Evolutionary conservation across 345 rosid species (phyloP).

Genomic region (Rhizophora mangle): DNA sequence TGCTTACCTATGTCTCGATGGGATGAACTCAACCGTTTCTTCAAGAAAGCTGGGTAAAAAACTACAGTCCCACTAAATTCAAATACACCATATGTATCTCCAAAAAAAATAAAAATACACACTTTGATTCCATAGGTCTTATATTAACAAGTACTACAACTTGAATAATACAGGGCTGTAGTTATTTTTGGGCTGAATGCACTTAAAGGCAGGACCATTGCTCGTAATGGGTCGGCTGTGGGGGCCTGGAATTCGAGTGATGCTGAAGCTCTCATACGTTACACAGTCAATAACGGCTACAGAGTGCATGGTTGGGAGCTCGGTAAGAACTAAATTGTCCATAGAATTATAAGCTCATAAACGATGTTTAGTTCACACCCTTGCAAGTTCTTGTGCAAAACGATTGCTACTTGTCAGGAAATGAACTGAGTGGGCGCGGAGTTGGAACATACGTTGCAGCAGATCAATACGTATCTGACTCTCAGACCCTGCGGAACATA

Average conservation of each 20-base stretch:
- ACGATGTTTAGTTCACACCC: no score
- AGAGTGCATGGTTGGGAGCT: constrained; percentile 50
- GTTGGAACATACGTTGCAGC: constrained; percentile 32
- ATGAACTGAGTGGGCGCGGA: constrained; percentile 49
- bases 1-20: constrained; percentile 64
- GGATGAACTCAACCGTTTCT: constrained; percentile 60
- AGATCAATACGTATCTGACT: constrained; percentile 42
- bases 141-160: background rate
- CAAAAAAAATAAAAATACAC: no score
- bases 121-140: background rate
- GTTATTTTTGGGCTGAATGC: constrained; percentile 48
- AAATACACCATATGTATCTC: no score
- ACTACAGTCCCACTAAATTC: no score
- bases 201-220: constrained; percentile 32
- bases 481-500: constrained; percentile 20
- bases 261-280: constrained; percentile 39
- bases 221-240: constrained; percentile 26
- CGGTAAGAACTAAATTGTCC: constrained; percentile 23
- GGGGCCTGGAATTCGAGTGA: constrained; percentile 48
- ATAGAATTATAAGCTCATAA: no score
- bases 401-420: constrained; percentile 28
- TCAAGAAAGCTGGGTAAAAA: constrained; percentile 47
- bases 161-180: constrained; percentile 31
- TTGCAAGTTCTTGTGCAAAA: background rate
- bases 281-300: constrained; percentile 37